Evolutionary conservation across 2,329 filamentous ascomycete species (phyloP), one percentile per base, ranked within the genome.

Genomic region (Fusarium sp.): DNA sequence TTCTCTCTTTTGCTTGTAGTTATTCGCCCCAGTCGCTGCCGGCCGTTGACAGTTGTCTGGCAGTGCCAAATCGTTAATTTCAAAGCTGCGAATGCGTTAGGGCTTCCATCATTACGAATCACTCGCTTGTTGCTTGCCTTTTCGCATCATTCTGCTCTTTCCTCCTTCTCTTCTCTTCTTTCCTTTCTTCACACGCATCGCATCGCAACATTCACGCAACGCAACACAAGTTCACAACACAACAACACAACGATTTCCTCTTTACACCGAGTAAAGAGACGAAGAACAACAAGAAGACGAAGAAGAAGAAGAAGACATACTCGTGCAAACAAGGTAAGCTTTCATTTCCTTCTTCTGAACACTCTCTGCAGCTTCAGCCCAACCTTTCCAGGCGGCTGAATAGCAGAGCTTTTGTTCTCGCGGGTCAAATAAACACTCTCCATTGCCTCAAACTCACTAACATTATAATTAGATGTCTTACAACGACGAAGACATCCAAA

Each of bases 1-100:
- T 10, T 34, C 32, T 34, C 1, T 34, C 9, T 3, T 10, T 5
- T 0, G 13, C 4, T 9, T 4, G 4, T 42, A 42, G 20, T 2
- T 34, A 42, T 14, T 20, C 20, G n/a, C n/a, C n/a, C n/a, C n/a
- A n/a, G n/a, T n/a, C n/a, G 4, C 32, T 34, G 16, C 8, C 20
- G 12, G 20, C n/a, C n/a, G n/a, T 18, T 34, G 8, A 34, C 32
- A 34, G 32, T 2, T 37, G 32, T 37, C 9, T 37, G 32, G 32
- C 32, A 37, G 16, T 37, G 32, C 32, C 32, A 34, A 9, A 11
- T 11, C 16, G 4, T 37, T 0, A 18, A 37, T 11, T 37, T 2
- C 16, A 37, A 18, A 37, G 16, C 32, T 18, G 9, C 32, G 4
- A 37, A 18, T 11, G 16, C 32, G 32, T 11, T 37, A 37, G 32